Base-by-base conservation (phyloP, 345 rosid species). In the Zanthoxylum bungeanum region DNA sequence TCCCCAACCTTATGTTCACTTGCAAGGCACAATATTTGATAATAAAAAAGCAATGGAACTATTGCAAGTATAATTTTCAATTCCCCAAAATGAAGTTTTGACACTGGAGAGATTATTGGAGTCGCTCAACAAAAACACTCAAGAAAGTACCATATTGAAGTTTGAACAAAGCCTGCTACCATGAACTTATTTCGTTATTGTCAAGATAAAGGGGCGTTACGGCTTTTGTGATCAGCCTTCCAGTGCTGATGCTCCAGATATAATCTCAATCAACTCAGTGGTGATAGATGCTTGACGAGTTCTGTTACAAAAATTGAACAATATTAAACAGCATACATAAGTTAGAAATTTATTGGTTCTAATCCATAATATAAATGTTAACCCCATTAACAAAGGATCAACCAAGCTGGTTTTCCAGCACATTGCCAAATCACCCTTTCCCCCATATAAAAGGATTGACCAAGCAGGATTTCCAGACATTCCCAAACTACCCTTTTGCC, bases 251-350 rank as follows among this genome's bases (percentile, higher is more conserved):
- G 95, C 97, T 82, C 98, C 99, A 21, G 99, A 95, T 57, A 95
- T 95, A 85, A 95, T 95, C 82, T 95, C 99, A 72, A 78, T 95
- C 88, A 95, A 82, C 77, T 95, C 99, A 0, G 99, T 95, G 39
- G 99, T 95, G 72, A 95, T 95, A 2, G 99, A 80, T 49, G 99
- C 99, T 91, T 95, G 99, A 67, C 99, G 99, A 75, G 99, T 95
- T 80, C 98, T 95, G 87, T 17, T 65, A 64, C 40, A 73, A 73
- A 70, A 55, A 36, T 69, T 30, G 14, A 46, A 6, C 55, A 44
- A 56, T 31, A 24, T 39, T 28, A 66, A 28, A 24, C n/a, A 57
- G 30, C 10, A 3, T 5, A 68, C 50, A 34, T 59, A 58, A 71
- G 71, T 28, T 53, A 58, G 10, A 21, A 39, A 66, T 27, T 30